These are phyloP conservation scores for Ophiostoma tasmaniense DNA, from an alignment of 2,329 filamentous ascomycete genomes.

Conservation along the genomic window DNA sequence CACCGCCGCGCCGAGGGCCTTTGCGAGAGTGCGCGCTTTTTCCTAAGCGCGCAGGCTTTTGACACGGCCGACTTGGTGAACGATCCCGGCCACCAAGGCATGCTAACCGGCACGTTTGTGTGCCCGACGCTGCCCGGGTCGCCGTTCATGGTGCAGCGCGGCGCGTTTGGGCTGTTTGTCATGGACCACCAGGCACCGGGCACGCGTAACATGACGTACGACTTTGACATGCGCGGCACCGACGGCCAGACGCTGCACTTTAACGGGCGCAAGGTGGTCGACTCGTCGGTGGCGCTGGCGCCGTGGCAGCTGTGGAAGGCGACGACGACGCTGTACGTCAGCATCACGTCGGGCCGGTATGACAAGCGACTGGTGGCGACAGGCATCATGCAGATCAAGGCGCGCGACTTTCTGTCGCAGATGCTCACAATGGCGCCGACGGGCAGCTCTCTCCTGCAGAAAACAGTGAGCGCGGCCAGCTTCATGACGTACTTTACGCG, in stretches of 20 bases:
- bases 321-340: slow-evolving; percentile 55
- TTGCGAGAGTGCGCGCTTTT: slow-evolving; percentile 49
- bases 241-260: slow-evolving; percentile 47
- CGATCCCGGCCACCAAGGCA: slow-evolving; percentile 41
- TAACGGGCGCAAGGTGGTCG: slow-evolving; percentile 54
- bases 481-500: slow-evolving; percentile 50
- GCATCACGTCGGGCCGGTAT: slow-evolving; percentile 34
- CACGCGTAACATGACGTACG: slow-evolving; percentile 51
- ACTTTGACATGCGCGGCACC: slow-evolving; percentile 51
- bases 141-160: slow-evolving; percentile 52
- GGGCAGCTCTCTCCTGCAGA: slow-evolving; percentile 38
- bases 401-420: slow-evolving; percentile 46
- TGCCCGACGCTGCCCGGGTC: slow-evolving; percentile 47
- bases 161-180: slow-evolving; percentile 50
- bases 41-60: slow-evolving; percentile 49
- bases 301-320: slow-evolving; percentile 51
- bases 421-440: slow-evolving; percentile 45
- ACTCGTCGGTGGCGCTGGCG: slow-evolving; percentile 50
- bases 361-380: slow-evolving; percentile 40
- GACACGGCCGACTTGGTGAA: slow-evolving; percentile 41
- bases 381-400: slow-evolving; percentile 50
- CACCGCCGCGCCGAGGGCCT: slow-evolving; percentile 44
- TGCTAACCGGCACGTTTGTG: slow-evolving; percentile 51
- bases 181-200: slow-evolving; percentile 45
- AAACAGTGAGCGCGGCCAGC: slow-evolving; percentile 36